phyloP scores from a whole-genome alignment of 2,329 filamentous ascomycete species.

The Ceratocystis colombiana region DNA sequence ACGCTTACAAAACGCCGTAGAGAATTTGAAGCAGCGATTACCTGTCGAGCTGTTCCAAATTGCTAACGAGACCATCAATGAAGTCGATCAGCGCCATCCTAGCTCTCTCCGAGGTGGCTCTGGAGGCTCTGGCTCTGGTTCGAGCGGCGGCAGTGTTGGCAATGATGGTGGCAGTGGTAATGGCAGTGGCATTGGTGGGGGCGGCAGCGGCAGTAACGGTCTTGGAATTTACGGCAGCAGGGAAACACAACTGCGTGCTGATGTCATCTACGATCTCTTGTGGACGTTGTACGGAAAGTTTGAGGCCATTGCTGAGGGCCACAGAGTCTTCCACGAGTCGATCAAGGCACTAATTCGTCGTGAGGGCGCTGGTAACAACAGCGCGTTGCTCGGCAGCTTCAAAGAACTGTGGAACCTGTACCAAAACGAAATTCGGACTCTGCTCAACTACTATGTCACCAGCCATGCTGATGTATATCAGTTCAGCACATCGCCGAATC shows the following conservation, averaged over 20 bases:
- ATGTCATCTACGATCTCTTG: slow-evolving; percentile 81
- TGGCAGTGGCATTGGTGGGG: slow-evolving; percentile 28
- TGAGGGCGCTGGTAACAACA: slow-evolving; percentile 58
- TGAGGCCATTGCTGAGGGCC: slow-evolving; percentile 90
- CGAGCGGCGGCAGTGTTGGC: slow-evolving; percentile 40
- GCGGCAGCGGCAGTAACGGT: slow-evolving; percentile 40
- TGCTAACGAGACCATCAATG: slow-evolving; percentile 87
- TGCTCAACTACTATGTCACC: slow-evolving; percentile 92
- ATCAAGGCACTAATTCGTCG: slow-evolving; percentile 76
- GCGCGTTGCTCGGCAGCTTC: slow-evolving; percentile 70
- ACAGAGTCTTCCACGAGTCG: slow-evolving; percentile 86
- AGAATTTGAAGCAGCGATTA: slow-evolving; percentile 82
- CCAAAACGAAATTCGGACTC: slow-evolving; percentile 90
- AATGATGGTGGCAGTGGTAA: slow-evolving; percentile 55
- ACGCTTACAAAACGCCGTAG: slow-evolving; percentile 72
- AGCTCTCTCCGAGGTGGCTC: slow-evolving; percentile 56
- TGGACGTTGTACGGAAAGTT: slow-evolving; percentile 94
- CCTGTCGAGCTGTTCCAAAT: slow-evolving; percentile 90
- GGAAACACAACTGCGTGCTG: slow-evolving; percentile 65
- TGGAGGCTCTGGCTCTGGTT: slow-evolving; percentile 26
- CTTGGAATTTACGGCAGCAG: slow-evolving; percentile 55
- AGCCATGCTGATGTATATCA: slow-evolving; percentile 72
- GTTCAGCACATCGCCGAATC: slow-evolving; percentile 46
- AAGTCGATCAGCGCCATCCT: slow-evolving; percentile 89
- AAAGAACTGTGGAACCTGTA: slow-evolving; percentile 97